Conservation (phyloP, 345 rosid genomes). For the Corchorus olitorius region DNA sequence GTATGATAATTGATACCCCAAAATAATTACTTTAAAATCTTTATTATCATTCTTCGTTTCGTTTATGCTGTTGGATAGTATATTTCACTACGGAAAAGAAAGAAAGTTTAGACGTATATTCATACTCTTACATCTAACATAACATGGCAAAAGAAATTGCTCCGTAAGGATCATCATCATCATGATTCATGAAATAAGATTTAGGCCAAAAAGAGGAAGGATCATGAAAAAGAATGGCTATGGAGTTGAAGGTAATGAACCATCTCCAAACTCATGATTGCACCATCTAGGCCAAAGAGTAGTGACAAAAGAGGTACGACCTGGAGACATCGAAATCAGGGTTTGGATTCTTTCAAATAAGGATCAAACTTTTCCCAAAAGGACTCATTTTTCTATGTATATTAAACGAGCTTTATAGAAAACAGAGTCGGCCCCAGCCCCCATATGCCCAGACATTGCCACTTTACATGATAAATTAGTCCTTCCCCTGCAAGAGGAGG, state of each 20-base stretch:
- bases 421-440: not conserved
- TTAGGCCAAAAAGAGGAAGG: not conserved
- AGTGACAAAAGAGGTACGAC: not conserved
- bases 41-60: too few species aligned
- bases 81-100: too few species aligned
- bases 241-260: not conserved
- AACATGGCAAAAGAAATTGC: too few species aligned
- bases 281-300: not conserved
- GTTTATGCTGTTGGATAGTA: too few species aligned
- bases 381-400: not conserved
- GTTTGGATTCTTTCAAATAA: not conserved
- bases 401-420: not conserved
- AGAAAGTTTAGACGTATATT: too few species aligned
- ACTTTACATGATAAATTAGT: not conserved
- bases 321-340: constrained; percentile 9
- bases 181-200: not conserved
- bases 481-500: not conserved
- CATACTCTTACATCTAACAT: too few species aligned
- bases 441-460: not conserved
- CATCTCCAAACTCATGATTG: not conserved
- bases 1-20: too few species aligned
- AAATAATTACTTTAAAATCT: too few species aligned
- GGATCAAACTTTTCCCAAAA: not conserved
- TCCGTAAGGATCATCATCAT: too few species aligned
- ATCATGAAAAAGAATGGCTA: not conserved